Evolutionary conservation across 1,284 basidiomycete species (phyloP).

Genomic region (Phlebopus sp.): DNA sequence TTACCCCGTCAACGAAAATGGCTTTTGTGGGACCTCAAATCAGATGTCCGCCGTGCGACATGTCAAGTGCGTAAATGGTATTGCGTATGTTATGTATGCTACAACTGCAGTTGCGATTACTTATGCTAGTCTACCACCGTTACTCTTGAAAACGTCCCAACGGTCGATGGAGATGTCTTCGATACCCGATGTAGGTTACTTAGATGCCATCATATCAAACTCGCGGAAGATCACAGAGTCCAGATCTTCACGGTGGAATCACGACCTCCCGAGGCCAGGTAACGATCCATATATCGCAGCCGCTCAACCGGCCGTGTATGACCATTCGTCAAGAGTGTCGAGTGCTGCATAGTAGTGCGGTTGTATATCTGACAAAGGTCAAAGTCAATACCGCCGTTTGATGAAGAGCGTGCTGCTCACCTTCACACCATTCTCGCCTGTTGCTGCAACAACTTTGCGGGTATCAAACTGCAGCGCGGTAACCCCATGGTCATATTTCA

Average conservation of each 20-base stretch:
- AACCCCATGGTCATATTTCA: conserved; percentile 89
- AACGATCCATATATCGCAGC: conserved; percentile 95
- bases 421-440: conserved; percentile 91
- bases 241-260: conserved; percentile 93
- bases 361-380: conserved; percentile 76
- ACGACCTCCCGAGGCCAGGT: conserved; percentile 87
- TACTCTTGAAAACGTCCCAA: conserved; percentile 8
- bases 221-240: conserved; percentile 69
- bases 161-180: conserved; percentile 19
- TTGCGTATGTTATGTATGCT: conserved; percentile 14
- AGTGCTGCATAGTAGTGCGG: conserved; percentile 89
- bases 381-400: conserved; percentile 1
- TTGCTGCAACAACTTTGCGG: conserved; percentile 91
- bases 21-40: no score
- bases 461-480: conserved; percentile 94
- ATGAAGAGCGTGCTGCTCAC: conserved; percentile 39
- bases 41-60: no score
- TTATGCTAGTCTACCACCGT: conserved; percentile 16
- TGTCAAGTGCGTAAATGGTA: no score
- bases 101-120: conserved; percentile 20
- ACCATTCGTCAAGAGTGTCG: conserved; percentile 83
- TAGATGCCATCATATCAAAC: neutral
- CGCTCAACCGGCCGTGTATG: conserved; percentile 90
- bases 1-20: no score
- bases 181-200: conserved; percentile 1